phyloP scores from a whole-genome alignment of 2,329 filamentous ascomycete genomes.

The Pseudodiploospora longispora region DNA sequence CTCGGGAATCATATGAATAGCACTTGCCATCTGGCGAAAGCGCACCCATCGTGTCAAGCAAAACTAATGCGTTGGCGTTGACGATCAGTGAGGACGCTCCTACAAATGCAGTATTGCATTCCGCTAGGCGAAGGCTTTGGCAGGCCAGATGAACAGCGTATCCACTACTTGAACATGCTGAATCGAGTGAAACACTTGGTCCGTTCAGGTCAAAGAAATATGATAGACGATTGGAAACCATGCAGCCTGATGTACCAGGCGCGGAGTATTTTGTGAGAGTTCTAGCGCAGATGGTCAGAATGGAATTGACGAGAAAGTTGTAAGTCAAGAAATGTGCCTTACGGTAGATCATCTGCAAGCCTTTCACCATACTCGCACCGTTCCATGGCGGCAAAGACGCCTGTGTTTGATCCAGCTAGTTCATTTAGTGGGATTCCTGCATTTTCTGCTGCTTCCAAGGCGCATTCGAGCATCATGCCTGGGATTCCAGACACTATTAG shows the following conservation, averaged over 20 bases:
- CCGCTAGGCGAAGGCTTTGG: conserved; percentile 17
- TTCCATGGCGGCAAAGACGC: conserved; percentile 31
- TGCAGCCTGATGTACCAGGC: conserved; percentile 12
- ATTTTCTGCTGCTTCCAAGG: conserved; percentile 14
- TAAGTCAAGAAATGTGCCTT: neutral
- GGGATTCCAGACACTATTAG: neutral
- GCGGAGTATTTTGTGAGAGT: conserved; percentile 7
- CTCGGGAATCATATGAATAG: conserved; percentile 25
- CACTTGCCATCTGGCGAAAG: conserved; percentile 38
- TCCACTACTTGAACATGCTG: conserved; percentile 24
- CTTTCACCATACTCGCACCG: conserved; percentile 40
- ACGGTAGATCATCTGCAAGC: conserved; percentile 29
- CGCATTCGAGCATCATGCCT: conserved; percentile 13
- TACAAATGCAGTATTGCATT: conserved; percentile 30
- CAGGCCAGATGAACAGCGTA: conserved; percentile 21
- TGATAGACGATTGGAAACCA: conserved; percentile 29
- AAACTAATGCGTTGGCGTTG: conserved; percentile 25
- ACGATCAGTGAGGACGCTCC: conserved; percentile 38
- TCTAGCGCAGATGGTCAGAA: conserved; percentile 9
- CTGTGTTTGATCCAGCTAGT: conserved; percentile 13
- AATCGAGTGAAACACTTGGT: conserved; percentile 25
- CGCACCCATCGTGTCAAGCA: conserved; percentile 3
- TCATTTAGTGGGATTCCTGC: conserved; percentile 23
- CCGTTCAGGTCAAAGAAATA: conserved; percentile 27
- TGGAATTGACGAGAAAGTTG: neutral